Percentiles rank a stretch among this genome's conserved stretches.
Conservation (phyloP, 2,329 filamentous ascomycete genomes). For the Fusarium neocosmosporiellum region DNA sequence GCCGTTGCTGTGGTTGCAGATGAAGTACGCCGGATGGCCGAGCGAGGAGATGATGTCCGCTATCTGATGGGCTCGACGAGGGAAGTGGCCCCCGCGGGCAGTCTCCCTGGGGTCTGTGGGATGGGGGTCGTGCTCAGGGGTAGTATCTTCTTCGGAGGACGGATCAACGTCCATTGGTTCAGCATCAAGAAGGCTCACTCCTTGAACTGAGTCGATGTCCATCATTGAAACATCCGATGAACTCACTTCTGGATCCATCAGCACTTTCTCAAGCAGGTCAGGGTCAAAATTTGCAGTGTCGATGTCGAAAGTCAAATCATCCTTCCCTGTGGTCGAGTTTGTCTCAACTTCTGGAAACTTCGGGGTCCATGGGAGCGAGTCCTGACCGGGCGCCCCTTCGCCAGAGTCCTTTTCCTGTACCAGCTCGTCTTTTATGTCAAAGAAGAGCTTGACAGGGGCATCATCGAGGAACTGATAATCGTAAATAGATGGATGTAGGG, state of each 20-base stretch:
- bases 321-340: background rate
- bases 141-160: background rate
- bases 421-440: background rate
- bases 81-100: background rate
- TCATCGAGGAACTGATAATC: background rate
- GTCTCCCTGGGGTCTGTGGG: constrained; percentile 10
- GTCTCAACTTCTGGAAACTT: background rate
- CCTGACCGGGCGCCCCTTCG: background rate
- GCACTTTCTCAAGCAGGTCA: background rate
- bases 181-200: background rate
- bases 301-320: background rate
- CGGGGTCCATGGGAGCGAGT: background rate
- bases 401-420: no score
- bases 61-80: background rate
- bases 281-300: background rate
- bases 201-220: background rate
- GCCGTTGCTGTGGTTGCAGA: background rate
- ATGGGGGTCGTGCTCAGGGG: background rate
- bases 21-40: background rate
- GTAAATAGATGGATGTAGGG: background rate
- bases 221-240: background rate
- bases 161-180: background rate
- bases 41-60: background rate
- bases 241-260: background rate
- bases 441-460: background rate